Percentiles rank a stretch among this genome's conserved stretches.
Evolutionary conservation across 2,329 filamentous ascomycete genomes (phyloP).

Genomic region (Gaeumannomyces tritici): DNA sequence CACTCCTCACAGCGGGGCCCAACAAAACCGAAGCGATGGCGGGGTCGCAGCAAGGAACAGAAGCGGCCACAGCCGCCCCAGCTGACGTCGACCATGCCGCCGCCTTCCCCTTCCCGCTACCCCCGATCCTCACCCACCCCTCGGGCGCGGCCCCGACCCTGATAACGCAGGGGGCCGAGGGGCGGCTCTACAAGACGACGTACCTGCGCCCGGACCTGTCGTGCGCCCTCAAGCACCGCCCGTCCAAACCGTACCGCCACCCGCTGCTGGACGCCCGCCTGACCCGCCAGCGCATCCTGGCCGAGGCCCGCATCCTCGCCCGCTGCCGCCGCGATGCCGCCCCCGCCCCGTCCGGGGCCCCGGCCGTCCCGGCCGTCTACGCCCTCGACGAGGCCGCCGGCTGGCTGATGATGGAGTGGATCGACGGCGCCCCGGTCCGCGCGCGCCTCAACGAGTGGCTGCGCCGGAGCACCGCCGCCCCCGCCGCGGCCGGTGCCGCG

Average conservation of each 20-base stretch:
- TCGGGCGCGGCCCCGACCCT: constrained; percentile 46
- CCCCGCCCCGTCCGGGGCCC: background rate
- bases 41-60: constrained; percentile 1
- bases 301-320: constrained; percentile 78
- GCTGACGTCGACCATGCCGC: background rate
- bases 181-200: constrained; percentile 79
- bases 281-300: constrained; percentile 76
- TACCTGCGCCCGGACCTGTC: constrained; percentile 61
- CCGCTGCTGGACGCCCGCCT: constrained; percentile 79
- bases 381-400: constrained; percentile 54
- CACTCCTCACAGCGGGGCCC: too few species aligned
- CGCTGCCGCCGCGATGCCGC: constrained; percentile 73
- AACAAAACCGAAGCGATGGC: background rate
- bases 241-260: constrained; percentile 85
- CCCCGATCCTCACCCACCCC: constrained; percentile 50
- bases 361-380: constrained; percentile 66
- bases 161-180: constrained; percentile 91
- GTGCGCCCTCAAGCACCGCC: constrained; percentile 84
- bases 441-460: constrained; percentile 62
- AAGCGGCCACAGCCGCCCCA: background rate
- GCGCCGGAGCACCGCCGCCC: constrained; percentile 20
- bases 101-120: constrained; percentile 45
- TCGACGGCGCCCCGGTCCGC: constrained; percentile 63
- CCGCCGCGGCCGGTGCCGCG: constrained; percentile 13
- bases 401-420: constrained; percentile 80